Evolutionary conservation across 1,139 yeast genomes (phyloP).

Genomic region (Pichia sp.): DNA sequence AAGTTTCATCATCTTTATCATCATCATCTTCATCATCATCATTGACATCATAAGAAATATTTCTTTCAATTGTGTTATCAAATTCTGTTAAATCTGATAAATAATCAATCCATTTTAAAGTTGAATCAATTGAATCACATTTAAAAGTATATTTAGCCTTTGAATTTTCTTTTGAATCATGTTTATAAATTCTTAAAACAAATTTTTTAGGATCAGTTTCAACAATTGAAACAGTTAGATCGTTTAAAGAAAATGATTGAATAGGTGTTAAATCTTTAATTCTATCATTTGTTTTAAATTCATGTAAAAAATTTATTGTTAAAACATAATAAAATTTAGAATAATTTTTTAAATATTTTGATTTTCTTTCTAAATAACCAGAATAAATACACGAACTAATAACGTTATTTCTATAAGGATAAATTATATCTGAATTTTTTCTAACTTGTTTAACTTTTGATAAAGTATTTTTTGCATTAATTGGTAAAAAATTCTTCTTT

Average conservation of each 20-base stretch:
- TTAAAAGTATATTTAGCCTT: constrained; percentile 27
- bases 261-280: constrained; percentile 44
- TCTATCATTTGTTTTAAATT: constrained; percentile 59
- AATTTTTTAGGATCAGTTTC: constrained; percentile 31
- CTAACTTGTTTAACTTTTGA: constrained; percentile 37
- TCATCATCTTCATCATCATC: constrained; percentile 12
- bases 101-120: constrained; percentile 42
- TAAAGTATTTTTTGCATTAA: constrained; percentile 27
- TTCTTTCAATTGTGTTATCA: constrained; percentile 26
- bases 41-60: constrained; percentile 20
- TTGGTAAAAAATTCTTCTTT: constrained; percentile 31
- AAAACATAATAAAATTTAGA: constrained; percentile 65
- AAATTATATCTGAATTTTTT: constrained; percentile 43
- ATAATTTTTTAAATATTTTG: constrained; percentile 59
- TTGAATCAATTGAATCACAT: constrained; percentile 32
- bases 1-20: constrained; percentile 2
- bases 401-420: constrained; percentile 45
- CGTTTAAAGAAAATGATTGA: constrained; percentile 36
- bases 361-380: constrained; percentile 51
- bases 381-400: constrained; percentile 47
- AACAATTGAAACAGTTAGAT: constrained; percentile 28
- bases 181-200: constrained; percentile 21
- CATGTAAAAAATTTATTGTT: constrained; percentile 66
- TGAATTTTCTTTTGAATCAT: constrained; percentile 11
- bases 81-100: constrained; percentile 34